phyloP scores from a whole-genome alignment of 768 basidiomycete species.

The Tulasnella sp. region DNA sequence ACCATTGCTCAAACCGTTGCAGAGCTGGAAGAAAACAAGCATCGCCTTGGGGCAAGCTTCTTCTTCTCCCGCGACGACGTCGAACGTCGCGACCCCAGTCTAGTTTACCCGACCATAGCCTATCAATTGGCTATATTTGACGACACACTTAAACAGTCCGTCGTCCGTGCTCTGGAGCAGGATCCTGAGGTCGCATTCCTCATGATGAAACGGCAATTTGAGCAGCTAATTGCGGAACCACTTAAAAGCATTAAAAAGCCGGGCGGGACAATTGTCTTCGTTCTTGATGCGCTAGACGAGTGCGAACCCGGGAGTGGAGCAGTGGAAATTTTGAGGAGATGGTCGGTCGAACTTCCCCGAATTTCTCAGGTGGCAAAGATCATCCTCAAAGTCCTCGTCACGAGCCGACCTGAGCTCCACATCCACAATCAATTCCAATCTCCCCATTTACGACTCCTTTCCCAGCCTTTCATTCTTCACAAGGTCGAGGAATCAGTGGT shows the following conservation, averaged over 20 bases:
- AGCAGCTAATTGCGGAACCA: slow-evolving; percentile 23
- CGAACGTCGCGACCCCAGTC: slow-evolving; percentile 23
- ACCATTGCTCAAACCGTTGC: slow-evolving; percentile 35
- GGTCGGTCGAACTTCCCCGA: slow-evolving; percentile 19
- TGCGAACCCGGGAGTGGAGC: slow-evolving; percentile 21
- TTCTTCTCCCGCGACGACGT: slow-evolving; percentile 29
- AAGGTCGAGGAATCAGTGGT: slow-evolving; percentile 7
- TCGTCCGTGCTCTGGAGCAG: slow-evolving; percentile 13
- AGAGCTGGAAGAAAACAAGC: slow-evolving; percentile 22
- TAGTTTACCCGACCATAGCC: slow-evolving; percentile 32
- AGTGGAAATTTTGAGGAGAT: slow-evolving; percentile 25
- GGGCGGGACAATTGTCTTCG: slow-evolving; percentile 26
- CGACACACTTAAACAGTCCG: not conserved
- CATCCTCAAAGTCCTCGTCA: slow-evolving; percentile 31
- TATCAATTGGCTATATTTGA: slow-evolving; percentile 28
- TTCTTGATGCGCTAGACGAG: slow-evolving; percentile 38
- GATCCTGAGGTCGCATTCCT: slow-evolving; percentile 5
- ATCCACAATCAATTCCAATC: slow-evolving; percentile 19
- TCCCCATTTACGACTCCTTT: not conserved
- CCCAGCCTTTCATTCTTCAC: not conserved
- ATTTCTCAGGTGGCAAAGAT: slow-evolving; percentile 26
- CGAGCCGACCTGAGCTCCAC: slow-evolving; percentile 31
- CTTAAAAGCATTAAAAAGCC: not conserved
- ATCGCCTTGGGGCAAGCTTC: slow-evolving; percentile 32
- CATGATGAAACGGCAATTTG: slow-evolving; percentile 25